Conservation (phyloP, 441 rosid species). For the Arabidopsis hybrid region DNA sequence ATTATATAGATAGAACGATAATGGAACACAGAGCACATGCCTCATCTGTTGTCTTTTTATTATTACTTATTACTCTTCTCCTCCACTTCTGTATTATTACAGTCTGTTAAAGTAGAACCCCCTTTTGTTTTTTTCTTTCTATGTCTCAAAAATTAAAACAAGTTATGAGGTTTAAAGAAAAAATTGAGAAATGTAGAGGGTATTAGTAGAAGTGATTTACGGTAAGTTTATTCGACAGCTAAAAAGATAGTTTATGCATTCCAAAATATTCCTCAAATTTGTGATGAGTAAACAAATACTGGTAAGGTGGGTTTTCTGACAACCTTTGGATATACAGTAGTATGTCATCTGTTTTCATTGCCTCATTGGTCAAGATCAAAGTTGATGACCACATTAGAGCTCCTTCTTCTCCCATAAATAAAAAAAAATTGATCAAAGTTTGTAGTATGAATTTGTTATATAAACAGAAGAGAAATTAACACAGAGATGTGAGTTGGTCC, state of each 20-base stretch:
- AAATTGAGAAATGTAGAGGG: not conserved
- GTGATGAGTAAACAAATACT: constrained; percentile 20
- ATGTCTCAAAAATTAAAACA: constrained; percentile 1
- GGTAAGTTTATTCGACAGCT: constrained; percentile 1
- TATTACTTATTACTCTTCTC: not conserved
- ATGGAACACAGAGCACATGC: constrained; percentile 40
- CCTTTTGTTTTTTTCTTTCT: constrained; percentile 6
- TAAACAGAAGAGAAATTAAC: not conserved
- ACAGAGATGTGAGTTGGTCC: not conserved
- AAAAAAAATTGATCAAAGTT: not conserved
- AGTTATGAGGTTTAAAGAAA: not conserved
- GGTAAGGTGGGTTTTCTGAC: constrained; percentile 34
- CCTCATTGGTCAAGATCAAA: constrained; percentile 25
- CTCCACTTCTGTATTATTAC: not conserved
- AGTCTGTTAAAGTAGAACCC: constrained; percentile 15
- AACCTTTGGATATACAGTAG: constrained; percentile 32
- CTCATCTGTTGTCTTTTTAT: not conserved
- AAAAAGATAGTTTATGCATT: not conserved
- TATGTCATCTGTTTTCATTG: constrained; percentile 21
- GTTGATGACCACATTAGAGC: constrained; percentile 12
- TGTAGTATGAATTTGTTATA: not conserved
- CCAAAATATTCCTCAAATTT: constrained; percentile 22
- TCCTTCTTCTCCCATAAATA: not conserved
- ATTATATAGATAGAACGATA: constrained; percentile 4
- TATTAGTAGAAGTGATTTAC: not conserved